Base-by-base conservation (phyloP, 257 asterid genomes). In the Fraxinus quadrangulata region DNA sequence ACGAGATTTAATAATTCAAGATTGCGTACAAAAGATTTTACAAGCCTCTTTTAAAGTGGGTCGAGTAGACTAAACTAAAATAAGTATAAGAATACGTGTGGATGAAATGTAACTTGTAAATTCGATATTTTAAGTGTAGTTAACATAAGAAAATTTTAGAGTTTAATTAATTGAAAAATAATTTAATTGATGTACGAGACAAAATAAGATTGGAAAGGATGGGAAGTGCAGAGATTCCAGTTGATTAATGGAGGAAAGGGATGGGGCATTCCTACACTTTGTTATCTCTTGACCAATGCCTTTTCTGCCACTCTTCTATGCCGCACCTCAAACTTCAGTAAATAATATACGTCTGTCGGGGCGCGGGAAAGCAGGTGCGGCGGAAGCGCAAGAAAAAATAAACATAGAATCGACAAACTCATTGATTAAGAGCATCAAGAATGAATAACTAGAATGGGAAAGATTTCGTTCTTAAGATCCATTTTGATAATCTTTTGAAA, bases 151-250 rank as follows among this genome's bases (percentile, higher is more conserved):
- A n/a, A 5, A 56, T n/a, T n/a, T 4, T 39, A 23, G 75, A 23
- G 28, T 71, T 45, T 23, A 75, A 67, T 19, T 28, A 28, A 63
- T 34, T 71, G 54, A 74, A 79, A 76, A 79, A 63, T 9, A 13
- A 26, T 9, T 10, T 63, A 10, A 23, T 21, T 63, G 31, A 63
- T 21, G 30, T 28, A 69, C 6, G 88, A 81, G 91, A 90, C 96
- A 92, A 80, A 85, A 80, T 34, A 89, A 84, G 87, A 81, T 82
- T 85, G 95, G 88, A 80, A 74, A 90, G 92, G 89, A 92, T 90
- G 98, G 97, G 92, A 84, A 87, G 88, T 85, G 87, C 98, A 94
- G 97, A 88, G 91, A 87, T 88, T 85, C 94, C 94, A 88, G 88
- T 85, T 88, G 89, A 85, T 87, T 77, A 86, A 84, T 86, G 96